Evolutionary conservation across 345 rosid species (phyloP), one percentile per base, ranked within the genome.

Genomic region (Linum usitatissimum): DNA sequence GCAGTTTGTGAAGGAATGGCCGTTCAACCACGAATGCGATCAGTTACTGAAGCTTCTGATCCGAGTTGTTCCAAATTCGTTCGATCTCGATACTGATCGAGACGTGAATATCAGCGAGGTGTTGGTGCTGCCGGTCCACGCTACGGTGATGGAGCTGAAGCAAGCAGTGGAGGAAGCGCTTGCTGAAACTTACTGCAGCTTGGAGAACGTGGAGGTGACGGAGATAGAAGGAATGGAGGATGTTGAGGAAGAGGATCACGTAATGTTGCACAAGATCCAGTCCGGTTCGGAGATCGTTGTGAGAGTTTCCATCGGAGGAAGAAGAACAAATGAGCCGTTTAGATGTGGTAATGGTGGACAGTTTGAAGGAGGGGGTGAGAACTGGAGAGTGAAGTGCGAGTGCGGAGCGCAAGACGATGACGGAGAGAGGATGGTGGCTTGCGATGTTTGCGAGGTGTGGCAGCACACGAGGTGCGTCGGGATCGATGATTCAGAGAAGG

Each of bases 381-480:
- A 80, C 23, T 89, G 97, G 98, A 77, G 75, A 75, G 88, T 89
- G 62, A 82, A 63, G 60, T 92, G 98, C 39, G 75, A 68, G 40
- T 89, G 95, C 48, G 96, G 87, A 19, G 90, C 93, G 15, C 68
- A 63, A 60, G 97, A 92, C 54, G 98, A 92, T 39, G 98, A 92
- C 67, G 98, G 96, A 30, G 97, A 89, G 75, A 74, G 98, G 68
- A 92, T 87, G 98, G 73, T 89, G 7, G 83, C 93, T 0, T 87
- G 98, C 53, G 98, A 92, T 28, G 66, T 84, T 0, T 89, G 97
- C 21, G 95, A 85, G 65, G 82, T 81, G 59, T 92, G 98, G 98
- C 97, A 89, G 63, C 98, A 92, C 67, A 90, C 94, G 0, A 75
- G 86, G 40, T 92, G 96, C 80, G 77, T 80, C 23, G 94, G 86